Evolutionary conservation across 495 filamentous ascomycete species (phyloP).

Genomic region (Opeltia flavorubescens): DNA sequence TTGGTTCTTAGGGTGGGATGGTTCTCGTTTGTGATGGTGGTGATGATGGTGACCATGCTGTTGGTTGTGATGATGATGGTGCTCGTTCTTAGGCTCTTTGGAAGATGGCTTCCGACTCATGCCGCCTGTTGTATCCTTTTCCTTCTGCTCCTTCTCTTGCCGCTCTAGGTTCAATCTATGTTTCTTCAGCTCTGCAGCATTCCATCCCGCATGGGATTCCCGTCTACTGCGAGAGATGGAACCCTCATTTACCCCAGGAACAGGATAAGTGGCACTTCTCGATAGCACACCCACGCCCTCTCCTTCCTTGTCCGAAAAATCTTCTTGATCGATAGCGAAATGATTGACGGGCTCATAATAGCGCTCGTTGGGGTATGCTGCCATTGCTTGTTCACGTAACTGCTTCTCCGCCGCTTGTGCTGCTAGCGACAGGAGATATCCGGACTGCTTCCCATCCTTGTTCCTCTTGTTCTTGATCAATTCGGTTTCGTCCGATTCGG

Average conservation of each 20-base stretch:
- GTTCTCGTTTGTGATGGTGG: conserved; percentile 4
- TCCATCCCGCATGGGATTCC: conserved; percentile 36
- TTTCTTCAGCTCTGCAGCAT: conserved; percentile 34
- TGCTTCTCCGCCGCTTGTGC: conserved; percentile 64
- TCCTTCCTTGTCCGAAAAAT: conserved; percentile 28
- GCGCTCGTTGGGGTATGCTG: conserved; percentile 55
- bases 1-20: neutral
- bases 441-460: conserved; percentile 50
- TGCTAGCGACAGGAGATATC: conserved; percentile 62
- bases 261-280: neutral
- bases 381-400: conserved; percentile 51
- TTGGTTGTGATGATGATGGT: neutral
- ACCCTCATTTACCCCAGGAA: conserved; percentile 32
- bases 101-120: conserved; percentile 8
- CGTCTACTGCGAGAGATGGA: conserved; percentile 29
- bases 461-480: conserved; percentile 25
- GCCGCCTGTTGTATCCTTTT: conserved; percentile 10
- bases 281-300: conserved; percentile 25
- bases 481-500: conserved; percentile 22
- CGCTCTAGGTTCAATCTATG: conserved; percentile 34
- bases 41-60: conserved; percentile 6
- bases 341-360: conserved; percentile 48
- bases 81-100: conserved; percentile 14
- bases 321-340: conserved; percentile 39
- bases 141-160: conserved; percentile 14